These are phyloP conservation scores for Smittium mucronatum DNA, from an alignment of 371 early-diverging fungal genomes.

Conservation along the genomic window DNA sequence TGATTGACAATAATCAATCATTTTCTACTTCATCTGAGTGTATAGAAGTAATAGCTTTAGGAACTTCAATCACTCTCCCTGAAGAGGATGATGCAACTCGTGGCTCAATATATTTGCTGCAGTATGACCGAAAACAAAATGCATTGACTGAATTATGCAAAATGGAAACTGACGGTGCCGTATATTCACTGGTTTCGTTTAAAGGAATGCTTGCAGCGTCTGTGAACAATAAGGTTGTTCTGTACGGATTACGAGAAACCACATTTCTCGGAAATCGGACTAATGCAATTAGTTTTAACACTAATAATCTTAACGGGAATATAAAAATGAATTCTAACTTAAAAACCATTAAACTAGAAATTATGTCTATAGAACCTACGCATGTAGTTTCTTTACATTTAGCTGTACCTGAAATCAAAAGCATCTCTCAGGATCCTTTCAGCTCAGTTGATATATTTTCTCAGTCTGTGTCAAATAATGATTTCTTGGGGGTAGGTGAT, in stretches of 20 bases:
- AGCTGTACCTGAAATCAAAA: background rate
- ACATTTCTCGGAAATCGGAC: background rate
- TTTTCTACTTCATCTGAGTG: constrained; percentile 8
- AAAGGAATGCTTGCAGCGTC: constrained; percentile 40
- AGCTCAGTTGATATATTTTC: background rate
- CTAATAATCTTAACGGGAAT: background rate
- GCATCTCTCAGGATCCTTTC: background rate
- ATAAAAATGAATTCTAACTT: constrained; percentile 16
- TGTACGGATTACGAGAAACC: constrained; percentile 23
- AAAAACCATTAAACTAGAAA: constrained; percentile 1
- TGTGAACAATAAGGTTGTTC: constrained; percentile 38
- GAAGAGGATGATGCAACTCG: constrained; percentile 42
- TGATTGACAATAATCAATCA: background rate
- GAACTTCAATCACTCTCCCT: constrained; percentile 42
- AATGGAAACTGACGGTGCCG: constrained; percentile 38
- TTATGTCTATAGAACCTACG: background rate
- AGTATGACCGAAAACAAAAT: constrained; percentile 28
- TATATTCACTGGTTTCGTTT: constrained; percentile 39
- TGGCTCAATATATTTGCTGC: constrained; percentile 45
- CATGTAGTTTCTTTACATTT: constrained; percentile 9
- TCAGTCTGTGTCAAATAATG: background rate
- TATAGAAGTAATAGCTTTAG: constrained; percentile 37
- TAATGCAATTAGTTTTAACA: background rate
- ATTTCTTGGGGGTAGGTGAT: constrained; percentile 70
- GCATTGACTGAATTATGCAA: constrained; percentile 32